phyloP scores from a whole-genome alignment of 2,329 filamentous ascomycete genomes.

The Talaromyces piceae region DNA sequence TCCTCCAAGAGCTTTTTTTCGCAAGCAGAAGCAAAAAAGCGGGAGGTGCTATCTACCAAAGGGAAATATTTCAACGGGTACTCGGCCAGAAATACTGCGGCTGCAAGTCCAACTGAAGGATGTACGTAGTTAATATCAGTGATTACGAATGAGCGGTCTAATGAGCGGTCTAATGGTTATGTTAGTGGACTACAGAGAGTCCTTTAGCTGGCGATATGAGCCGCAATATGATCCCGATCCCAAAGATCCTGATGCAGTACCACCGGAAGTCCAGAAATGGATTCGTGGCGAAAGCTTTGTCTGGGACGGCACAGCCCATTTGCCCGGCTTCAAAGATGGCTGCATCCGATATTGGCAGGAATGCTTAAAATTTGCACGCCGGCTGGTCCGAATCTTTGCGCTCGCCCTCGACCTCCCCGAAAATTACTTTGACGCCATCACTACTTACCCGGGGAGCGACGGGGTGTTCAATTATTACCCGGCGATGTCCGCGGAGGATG shows the following conservation, averaged over 20 bases:
- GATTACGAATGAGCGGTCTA: not conserved
- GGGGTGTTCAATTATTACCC: conserved; percentile 21
- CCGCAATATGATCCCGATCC: conserved; percentile 45
- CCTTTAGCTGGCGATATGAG: conserved; percentile 47
- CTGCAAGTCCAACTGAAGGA: conserved; percentile 24
- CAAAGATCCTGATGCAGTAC: conserved; percentile 35
- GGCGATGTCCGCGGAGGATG: no score
- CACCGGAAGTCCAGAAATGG: conserved; percentile 35
- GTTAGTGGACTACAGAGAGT: conserved; percentile 49
- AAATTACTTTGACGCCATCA: conserved; percentile 48
- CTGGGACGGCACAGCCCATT: conserved; percentile 15
- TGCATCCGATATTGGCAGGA: conserved; percentile 42
- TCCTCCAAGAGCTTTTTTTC: conserved; percentile 3
- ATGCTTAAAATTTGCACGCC: conserved; percentile 45
- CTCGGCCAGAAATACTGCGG: conserved; percentile 19
- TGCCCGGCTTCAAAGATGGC: conserved; percentile 40
- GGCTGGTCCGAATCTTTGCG: conserved; percentile 47
- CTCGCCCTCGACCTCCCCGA: conserved; percentile 49
- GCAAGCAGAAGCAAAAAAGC: conserved; percentile 13
- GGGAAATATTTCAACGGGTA: conserved; percentile 44
- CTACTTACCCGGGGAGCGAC: conserved; percentile 42
- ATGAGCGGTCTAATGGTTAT: not conserved
- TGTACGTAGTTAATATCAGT: conserved; percentile 31
- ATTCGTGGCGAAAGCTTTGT: conserved; percentile 23
- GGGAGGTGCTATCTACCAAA: conserved; percentile 23